Evolutionary conservation across 2,329 filamentous ascomycete genomes (phyloP).

Genomic region (Neonectria neomacrospora): DNA sequence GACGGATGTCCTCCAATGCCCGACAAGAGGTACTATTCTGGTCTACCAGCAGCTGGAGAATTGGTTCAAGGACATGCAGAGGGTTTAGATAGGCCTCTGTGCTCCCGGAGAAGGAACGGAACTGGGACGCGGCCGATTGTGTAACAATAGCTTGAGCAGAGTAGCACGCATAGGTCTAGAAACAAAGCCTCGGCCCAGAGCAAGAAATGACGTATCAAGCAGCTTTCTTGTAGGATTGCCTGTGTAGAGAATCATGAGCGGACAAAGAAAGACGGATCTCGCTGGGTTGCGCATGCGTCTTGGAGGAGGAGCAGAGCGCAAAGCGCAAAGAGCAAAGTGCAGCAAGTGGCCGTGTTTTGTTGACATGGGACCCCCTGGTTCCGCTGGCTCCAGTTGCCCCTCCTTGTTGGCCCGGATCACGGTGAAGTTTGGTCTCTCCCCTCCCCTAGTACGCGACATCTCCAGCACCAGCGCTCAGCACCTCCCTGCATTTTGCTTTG

Average conservation of each 20-base stretch:
- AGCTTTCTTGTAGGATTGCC: not conserved
- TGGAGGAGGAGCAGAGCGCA: not conserved
- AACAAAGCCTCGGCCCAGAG: slow-evolving; percentile 4
- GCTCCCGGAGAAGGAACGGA: slow-evolving; percentile 43
- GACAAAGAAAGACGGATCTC: not conserved
- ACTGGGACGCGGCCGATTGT: slow-evolving; percentile 33
- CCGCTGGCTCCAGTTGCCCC: slow-evolving; percentile 31
- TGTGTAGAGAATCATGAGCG: not conserved
- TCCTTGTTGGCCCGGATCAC: slow-evolving; percentile 34
- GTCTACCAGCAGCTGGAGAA: slow-evolving; percentile 36
- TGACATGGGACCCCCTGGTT: slow-evolving; percentile 30
- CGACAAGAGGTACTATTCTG: slow-evolving; percentile 34
- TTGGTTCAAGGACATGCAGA: slow-evolving; percentile 53
- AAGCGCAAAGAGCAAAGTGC: slow-evolving; percentile 1
- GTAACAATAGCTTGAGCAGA: slow-evolving; percentile 39
- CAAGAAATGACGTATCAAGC: slow-evolving; percentile 14
- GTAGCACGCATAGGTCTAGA: slow-evolving; percentile 10
- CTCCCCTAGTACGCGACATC: slow-evolving; percentile 13
- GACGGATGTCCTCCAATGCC: slow-evolving; percentile 22
- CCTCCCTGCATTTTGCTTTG: not conserved
- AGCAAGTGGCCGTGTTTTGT: slow-evolving; percentile 14
- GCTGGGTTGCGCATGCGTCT: not conserved
- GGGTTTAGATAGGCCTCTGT: slow-evolving; percentile 64
- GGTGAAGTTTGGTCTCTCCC: slow-evolving; percentile 6
- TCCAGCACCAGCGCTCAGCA: slow-evolving; percentile 4